Percentiles rank a stretch among this genome's conserved stretches.
Conservation (phyloP, 805 yeast species). For the Phaffomyces antillensis region DNA sequence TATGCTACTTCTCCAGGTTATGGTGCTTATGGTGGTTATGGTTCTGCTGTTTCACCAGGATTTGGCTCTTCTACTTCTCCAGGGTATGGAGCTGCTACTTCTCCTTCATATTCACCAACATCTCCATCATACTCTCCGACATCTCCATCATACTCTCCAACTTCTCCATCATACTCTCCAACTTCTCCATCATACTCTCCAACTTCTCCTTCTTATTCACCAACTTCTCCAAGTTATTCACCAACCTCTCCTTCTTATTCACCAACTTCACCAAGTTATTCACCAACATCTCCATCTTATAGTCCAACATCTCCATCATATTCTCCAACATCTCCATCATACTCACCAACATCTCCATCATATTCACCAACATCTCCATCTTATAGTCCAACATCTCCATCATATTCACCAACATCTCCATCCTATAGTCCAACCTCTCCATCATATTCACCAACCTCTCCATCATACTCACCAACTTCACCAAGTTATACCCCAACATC, state of each 20-base stretch:
- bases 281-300: constrained; percentile 63
- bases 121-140: constrained; percentile 52
- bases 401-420: constrained; percentile 73
- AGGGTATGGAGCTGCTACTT: constrained; percentile 44
- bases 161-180: constrained; percentile 46
- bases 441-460: constrained; percentile 44
- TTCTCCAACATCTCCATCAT: constrained; percentile 41
- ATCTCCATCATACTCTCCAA: constrained; percentile 48
- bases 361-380: constrained; percentile 56
- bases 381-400: constrained; percentile 37
- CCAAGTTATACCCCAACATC: constrained; percentile 74
- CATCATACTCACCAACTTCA: constrained; percentile 56
- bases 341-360: constrained; percentile 71
- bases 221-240: constrained; percentile 59
- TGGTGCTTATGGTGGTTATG: constrained; percentile 32
- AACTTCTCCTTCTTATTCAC: constrained; percentile 42
- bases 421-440: constrained; percentile 59
- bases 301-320: constrained; percentile 51
- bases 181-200: constrained; percentile 61
- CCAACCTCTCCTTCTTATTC: constrained; percentile 54
- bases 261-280: constrained; percentile 42
- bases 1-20: constrained; percentile 41
- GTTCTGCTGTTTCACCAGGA: constrained; percentile 49
- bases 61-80: constrained; percentile 60
- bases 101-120: constrained; percentile 54